Conservation (phyloP, 2,329 filamentous ascomycete genomes). For the Exutisphaerella laricina region DNA sequence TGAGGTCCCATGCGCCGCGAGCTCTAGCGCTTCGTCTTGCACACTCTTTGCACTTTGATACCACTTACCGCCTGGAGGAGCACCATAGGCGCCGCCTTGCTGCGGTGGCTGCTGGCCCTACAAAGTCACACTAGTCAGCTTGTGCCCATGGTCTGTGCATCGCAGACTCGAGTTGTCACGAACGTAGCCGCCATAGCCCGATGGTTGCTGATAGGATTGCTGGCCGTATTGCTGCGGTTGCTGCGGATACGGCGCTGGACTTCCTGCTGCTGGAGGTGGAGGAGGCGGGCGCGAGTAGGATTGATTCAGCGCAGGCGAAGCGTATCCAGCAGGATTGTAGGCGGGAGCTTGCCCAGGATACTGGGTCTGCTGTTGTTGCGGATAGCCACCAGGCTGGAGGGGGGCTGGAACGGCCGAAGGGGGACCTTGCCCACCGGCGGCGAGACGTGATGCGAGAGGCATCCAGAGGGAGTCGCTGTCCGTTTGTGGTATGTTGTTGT, state of each 20-base stretch:
- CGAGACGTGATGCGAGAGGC: constrained; percentile 29
- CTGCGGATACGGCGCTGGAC: constrained; percentile 24
- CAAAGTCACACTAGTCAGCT: constrained; percentile 17
- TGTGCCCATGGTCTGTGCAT: neutral
- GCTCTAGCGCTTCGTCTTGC: no score
- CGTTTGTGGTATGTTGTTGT: constrained; percentile 4
- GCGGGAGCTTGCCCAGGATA: constrained; percentile 10
- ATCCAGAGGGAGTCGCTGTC: no score
- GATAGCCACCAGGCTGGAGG: constrained; percentile 33
- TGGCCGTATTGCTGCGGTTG: constrained; percentile 19
- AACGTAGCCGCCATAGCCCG: constrained; percentile 30
- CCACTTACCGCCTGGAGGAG: no score
- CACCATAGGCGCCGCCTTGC: constrained; percentile 24
- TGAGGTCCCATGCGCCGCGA: no score
- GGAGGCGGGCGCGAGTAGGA: constrained; percentile 40
- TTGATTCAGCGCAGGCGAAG: constrained; percentile 30
- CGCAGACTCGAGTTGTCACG: constrained; percentile 15
- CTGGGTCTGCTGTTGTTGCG: constrained; percentile 22
- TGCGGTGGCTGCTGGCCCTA: constrained; percentile 21
- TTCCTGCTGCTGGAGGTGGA: constrained; percentile 23
- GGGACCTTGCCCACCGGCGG: constrained; percentile 26
- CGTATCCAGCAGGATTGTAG: constrained; percentile 19
- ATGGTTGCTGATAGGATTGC: constrained; percentile 22
- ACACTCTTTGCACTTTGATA: no score
- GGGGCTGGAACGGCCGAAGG: constrained; percentile 41